These are phyloP conservation scores for Paecilomyces formosus DNA, from an alignment of 2,329 filamentous ascomycete genomes.

Conservation along the genomic window DNA sequence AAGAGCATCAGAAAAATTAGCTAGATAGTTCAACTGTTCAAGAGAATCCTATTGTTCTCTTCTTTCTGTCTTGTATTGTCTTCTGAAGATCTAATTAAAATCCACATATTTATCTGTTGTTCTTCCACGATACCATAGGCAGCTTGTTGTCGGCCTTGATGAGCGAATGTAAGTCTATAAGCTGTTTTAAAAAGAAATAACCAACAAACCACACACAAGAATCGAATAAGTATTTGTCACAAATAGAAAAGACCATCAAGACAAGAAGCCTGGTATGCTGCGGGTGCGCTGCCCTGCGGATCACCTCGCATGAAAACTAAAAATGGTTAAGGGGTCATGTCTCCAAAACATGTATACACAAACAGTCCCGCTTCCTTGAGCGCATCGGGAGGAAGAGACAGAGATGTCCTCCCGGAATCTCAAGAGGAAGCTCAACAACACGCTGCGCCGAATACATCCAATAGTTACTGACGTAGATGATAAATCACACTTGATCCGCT, in stretches of 20 bases:
- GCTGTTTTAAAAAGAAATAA: constrained; percentile 15
- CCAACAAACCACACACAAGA: constrained; percentile 10
- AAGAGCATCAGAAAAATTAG: too few relatives aligned
- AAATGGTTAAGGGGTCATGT: constrained; percentile 7
- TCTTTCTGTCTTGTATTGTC: not conserved
- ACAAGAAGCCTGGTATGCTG: constrained; percentile 8
- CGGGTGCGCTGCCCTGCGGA: constrained; percentile 10
- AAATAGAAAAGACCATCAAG: constrained; percentile 6
- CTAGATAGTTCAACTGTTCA: not conserved
- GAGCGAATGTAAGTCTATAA: constrained; percentile 19
- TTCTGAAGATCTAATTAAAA: not conserved
- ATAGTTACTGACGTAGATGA: not conserved
- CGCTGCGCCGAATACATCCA: not conserved
- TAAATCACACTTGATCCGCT: not conserved
- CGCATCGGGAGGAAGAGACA: constrained; percentile 8
- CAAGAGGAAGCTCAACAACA: not conserved
- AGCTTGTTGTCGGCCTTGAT: not conserved
- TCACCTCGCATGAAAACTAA: constrained; percentile 11
- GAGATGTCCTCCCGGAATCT: constrained; percentile 2
- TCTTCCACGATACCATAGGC: not conserved
- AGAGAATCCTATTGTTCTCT: not conserved
- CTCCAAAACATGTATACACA: constrained; percentile 18
- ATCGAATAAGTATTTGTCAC: constrained; percentile 7
- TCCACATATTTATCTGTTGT: not conserved
- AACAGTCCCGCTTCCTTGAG: constrained; percentile 3